Base-by-base conservation (phyloP, 116 monocot species). In the Papilionanthe hybrid region DNA sequence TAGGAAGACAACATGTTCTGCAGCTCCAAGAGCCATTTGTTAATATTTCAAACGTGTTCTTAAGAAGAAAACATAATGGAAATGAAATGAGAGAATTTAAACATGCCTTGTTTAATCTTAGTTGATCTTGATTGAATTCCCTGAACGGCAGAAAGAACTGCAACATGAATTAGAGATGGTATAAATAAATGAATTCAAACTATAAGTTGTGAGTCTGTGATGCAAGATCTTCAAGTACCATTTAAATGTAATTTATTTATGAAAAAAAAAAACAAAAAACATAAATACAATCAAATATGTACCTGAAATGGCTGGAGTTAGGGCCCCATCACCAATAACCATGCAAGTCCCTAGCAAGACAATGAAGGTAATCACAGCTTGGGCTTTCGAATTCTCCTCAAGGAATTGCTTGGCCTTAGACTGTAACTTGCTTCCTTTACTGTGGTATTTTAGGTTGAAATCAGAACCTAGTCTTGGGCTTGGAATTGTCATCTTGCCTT, bases 261-360 rank as follows among this genome's bases (percentile, higher is more conserved):
- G 20, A 55, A 63, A 25, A 22, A 60, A 9, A 45, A n/a, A 41
- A 37, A n/a, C n/a, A 78, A 45, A 9, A 1, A 37, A 37, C 37
- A 47, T 4, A 47, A 13, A 49, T 49, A 49, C 13, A 11, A 49
- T 9, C 13, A 49, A 11, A 4, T 13, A 47, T 29, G 67, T 79
- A 90, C 90, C 90, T 87, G 90, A 90, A 66, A 90, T 87, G 22
- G 90, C 83, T 28, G 90, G 90, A 73, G 90, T 90, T 19, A 90
- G 85, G 44, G 90, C 90, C 27, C 89, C 89, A 75, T 89, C 89
- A 1, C 89, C 89, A 2, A 89, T 86, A 53, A 89, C 81, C 89
- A 89, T 90, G 79, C 90, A 90, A 29, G 90, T 90, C 7, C 90
- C 85, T 19, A 87, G 44, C 55, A 90, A 57, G 18, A 90, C 90